A percentile compares a stretch with the other conserved stretches of the same genome.
These are phyloP conservation scores for Leccinum variicolor DNA, from an alignment of 768 basidiomycete genomes.

Conservation along the genomic window DNA sequence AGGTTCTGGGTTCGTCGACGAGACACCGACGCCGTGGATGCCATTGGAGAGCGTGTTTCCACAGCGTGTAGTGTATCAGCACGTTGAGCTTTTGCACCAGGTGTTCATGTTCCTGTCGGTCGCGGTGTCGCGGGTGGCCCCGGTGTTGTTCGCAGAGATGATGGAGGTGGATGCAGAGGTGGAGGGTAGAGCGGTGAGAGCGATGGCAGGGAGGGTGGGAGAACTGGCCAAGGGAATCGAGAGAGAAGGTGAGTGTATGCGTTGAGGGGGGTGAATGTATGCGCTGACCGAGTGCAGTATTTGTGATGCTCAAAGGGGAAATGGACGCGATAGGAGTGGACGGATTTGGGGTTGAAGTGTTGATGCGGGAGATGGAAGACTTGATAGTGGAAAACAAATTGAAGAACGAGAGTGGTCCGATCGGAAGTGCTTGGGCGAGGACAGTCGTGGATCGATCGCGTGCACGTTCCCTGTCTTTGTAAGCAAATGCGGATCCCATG, in stretches of 20 bases:
- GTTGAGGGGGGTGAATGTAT: no score
- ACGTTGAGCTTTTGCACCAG: conserved; percentile 74
- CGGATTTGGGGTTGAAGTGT: conserved; percentile 36
- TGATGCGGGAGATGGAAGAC: conserved; percentile 60
- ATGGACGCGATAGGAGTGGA: conserved; percentile 38
- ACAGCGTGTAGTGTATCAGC: conserved; percentile 66
- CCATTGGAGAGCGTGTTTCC: conserved; percentile 52
- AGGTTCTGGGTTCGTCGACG: conserved; percentile 24
- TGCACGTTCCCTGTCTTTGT: conserved; percentile 29
- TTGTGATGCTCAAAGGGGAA: conserved; percentile 50
- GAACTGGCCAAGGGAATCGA: conserved; percentile 45
- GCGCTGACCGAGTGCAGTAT: conserved; percentile 35
- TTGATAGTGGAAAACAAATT: conserved; percentile 63
- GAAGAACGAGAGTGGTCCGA: conserved; percentile 52
- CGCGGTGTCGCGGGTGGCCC: conserved; percentile 67
- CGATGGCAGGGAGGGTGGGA: conserved; percentile 43
- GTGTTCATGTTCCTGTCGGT: conserved; percentile 72
- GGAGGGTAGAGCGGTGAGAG: conserved; percentile 27
- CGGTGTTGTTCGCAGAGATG: conserved; percentile 52
- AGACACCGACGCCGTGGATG: conserved; percentile 10
- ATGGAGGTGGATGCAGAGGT: conserved; percentile 26
- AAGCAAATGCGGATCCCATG: conserved; percentile 16
- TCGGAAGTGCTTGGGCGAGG: conserved; percentile 47
- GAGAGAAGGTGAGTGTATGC: conserved; percentile 45
- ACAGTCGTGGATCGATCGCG: conserved; percentile 30